Percentiles rank a stretch among this genome's conserved stretches.
These are phyloP conservation scores for Papiliotrema flavescens DNA, from an alignment of 1,284 basidiomycete species.

Conservation along the genomic window DNA sequence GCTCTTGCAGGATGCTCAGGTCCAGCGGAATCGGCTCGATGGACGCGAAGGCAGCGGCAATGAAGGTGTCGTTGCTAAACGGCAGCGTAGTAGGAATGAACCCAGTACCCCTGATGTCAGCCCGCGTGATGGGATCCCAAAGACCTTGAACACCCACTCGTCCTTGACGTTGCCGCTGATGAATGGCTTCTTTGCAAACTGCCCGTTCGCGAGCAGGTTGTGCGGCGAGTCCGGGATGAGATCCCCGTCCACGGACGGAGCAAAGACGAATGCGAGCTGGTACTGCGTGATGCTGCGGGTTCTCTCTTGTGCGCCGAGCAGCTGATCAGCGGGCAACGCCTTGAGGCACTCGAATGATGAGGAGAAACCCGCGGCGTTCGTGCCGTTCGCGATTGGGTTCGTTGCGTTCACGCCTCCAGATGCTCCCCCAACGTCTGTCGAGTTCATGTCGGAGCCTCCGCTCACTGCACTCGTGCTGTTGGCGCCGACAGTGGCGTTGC, in stretches of 20 bases:
- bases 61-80: conserved; percentile 12
- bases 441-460: neutral
- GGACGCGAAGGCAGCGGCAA: conserved; percentile 16
- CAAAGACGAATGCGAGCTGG: conserved; percentile 9
- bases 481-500: neutral
- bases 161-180: conserved; percentile 45
- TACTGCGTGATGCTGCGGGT: conserved; percentile 13
- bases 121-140: neutral
- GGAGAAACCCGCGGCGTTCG: neutral
- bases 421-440: too few species aligned
- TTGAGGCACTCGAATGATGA: conserved; percentile 40
- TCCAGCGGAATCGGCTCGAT: conserved; percentile 19
- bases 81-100: conserved; percentile 25
- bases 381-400: neutral
- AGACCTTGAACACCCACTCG: conserved; percentile 25
- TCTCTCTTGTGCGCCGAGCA: conserved; percentile 29
- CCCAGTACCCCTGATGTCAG: conserved; percentile 27
- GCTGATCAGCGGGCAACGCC: conserved; percentile 17
- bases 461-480: conserved; percentile 7
- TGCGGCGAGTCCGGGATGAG: conserved; percentile 40
- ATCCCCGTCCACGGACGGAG: conserved; percentile 43
- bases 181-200: conserved; percentile 43
- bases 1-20: conserved; percentile 9
- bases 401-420: too few species aligned
- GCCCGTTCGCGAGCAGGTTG: conserved; percentile 30